Base-by-base conservation (phyloP, 495 filamentous ascomycete species). In the Aspergillus cavernicola region DNA sequence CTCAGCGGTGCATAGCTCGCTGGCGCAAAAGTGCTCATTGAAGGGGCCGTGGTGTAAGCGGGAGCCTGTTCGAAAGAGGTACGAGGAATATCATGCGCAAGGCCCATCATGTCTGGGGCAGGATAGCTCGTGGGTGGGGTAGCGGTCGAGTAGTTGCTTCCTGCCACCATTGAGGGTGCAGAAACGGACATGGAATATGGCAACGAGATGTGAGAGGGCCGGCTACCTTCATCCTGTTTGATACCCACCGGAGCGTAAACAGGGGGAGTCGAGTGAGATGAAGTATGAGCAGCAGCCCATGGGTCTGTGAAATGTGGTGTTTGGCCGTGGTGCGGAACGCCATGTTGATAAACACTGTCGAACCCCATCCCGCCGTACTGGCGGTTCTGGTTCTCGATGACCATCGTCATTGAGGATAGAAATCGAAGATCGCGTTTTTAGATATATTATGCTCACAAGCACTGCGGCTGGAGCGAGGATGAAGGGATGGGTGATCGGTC, bases 251-350 rank as follows among this genome's bases (percentile, higher is more conserved):
- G 71, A 29, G 76, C 81, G 53, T 84, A 85, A 23, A 83, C 64
- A 1, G 79, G 75, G 20, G 76, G 73, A 15, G 77, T 70, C 38
- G 76, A 74, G 42, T 82, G 73, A 16, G 85, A 80, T 23, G 84
- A 77, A n/a, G 75, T 71, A 54, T 77, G 69, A 6, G 74, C 71
- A 50, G 85, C 75, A 50, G 76, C 78, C 92, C 92, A 97, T 13
- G 92, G 92, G 68, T 97, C 91, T 64, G 89, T 91, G 76, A 97
- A 97, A 64, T 92, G 88, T 42, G 91, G 90, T 36, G 91, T 89
- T 39, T 82, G 69, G 45, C 75, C 85, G 62, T 82, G 79, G 73
- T 85, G 85, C 51, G 79, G 74, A 66, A 85, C 70, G 62, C 83
- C 79, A 68, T 81, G 76, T 31, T 86, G 86, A 58, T 84, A 81